phyloP scores from a whole-genome alignment of 2,329 filamentous ascomycete genomes.

The Diatrype stigma region DNA sequence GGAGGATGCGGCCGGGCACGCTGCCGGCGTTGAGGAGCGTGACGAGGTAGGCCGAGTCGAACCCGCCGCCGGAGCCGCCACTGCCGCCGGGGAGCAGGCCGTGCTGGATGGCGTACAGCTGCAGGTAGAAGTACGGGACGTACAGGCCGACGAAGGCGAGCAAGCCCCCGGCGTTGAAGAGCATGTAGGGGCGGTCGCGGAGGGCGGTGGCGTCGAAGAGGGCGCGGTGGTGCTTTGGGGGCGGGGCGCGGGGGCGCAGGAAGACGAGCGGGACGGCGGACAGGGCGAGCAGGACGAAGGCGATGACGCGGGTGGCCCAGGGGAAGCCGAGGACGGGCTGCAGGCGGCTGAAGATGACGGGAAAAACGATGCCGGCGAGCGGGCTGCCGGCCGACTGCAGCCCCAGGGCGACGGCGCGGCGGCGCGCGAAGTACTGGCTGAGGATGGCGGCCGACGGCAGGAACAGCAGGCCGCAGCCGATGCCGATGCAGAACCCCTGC shows the following conservation, averaged over 20 bases:
- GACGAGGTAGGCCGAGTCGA: slow-evolving; percentile 26
- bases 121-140: slow-evolving; percentile 32
- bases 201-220: slow-evolving; percentile 25
- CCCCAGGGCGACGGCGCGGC: slow-evolving; percentile 19
- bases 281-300: slow-evolving; percentile 32
- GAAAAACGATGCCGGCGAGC: slow-evolving; percentile 36
- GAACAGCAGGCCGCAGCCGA: slow-evolving; percentile 20
- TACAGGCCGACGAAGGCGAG: slow-evolving; percentile 33
- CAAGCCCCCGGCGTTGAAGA: slow-evolving; percentile 21
- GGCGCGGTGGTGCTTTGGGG: slow-evolving; percentile 14
- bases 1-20: slow-evolving; percentile 32
- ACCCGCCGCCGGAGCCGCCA: background rate
- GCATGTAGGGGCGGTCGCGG: slow-evolving; percentile 23
- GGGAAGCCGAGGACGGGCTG: slow-evolving; percentile 42
- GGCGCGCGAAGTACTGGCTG: slow-evolving; percentile 26
- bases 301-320: slow-evolving; percentile 44
- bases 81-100: slow-evolving; percentile 2
- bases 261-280: slow-evolving; percentile 20
- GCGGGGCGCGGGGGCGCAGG: slow-evolving; percentile 23
- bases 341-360: slow-evolving; percentile 37
- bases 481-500: slow-evolving; percentile 19
- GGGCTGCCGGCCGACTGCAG: slow-evolving; percentile 15
- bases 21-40: slow-evolving; percentile 33
- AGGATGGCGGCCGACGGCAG: slow-evolving; percentile 18
- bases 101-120: slow-evolving; percentile 14